Evolutionary conservation across 1,284 basidiomycete genomes (phyloP), one percentile per base, ranked within the genome.

Genomic region (Phaffia rhodozyma): DNA sequence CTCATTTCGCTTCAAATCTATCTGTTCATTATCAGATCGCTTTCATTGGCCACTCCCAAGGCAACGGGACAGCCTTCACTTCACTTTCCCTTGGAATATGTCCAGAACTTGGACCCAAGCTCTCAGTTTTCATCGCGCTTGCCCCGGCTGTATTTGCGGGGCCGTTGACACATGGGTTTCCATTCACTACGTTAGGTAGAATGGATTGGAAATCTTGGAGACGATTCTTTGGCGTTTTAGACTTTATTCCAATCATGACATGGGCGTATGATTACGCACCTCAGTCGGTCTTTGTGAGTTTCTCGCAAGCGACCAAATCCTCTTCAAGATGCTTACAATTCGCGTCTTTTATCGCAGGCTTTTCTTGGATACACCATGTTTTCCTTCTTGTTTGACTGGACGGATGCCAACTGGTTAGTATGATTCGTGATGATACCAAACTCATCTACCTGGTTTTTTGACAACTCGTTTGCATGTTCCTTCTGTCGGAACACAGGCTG

Each of bases 171-270:
- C 76, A 75, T 30, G 81, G 82, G 0, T 83, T 83, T 72, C 82
- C 82, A 0, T 83, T 84, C 69, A 78, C 75, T 1, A 70, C 73
- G 49, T 72, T 82, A 38, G 78, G 79, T 67, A 74, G 74, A 62
- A 74, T 81, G 67, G 79, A 81, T 60, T 83, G 82, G 82, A 72
- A 70, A 25, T 75, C 75, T 11, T 84, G 82, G 82, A 78, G 79
- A 63, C 70, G 79, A 32, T 72, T 83, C 65, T 84, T 84, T 70
- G 82, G 79, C 16, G 79, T 82, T 1, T 73, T 83, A 66, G 83
- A 84, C 70, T 84, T 83, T 67, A 83, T 83, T 61, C 83, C 83
- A 0, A 72, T 83, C 51, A 84, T 84, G 82, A 76, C 80, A 56
- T 77, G 75, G 72, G 78, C 81, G n/a, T 84, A 83, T 71, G 78